A percentile compares a stretch with the other conserved stretches of the same genome.
phyloP scores from a whole-genome alignment of 2,329 filamentous ascomycete species.

The Phyllosticta capitalensis region DNA sequence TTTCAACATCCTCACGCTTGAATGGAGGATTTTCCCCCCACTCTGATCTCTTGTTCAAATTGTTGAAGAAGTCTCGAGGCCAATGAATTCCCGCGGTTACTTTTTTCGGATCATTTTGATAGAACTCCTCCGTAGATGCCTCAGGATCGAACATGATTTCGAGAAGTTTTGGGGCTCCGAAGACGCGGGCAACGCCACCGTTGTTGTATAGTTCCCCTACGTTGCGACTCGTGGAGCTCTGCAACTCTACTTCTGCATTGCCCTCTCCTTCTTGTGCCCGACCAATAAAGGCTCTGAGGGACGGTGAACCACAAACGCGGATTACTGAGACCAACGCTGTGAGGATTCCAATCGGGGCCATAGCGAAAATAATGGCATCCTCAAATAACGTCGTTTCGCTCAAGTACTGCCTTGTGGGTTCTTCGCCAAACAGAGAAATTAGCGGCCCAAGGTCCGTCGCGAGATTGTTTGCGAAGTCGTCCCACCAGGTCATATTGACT shows the following conservation, averaged over 20 bases:
- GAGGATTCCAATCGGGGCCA: conserved; percentile 30
- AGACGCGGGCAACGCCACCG: conserved; percentile 22
- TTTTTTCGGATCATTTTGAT: not conserved
- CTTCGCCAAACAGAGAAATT: conserved; percentile 17
- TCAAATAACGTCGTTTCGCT: conserved; percentile 15
- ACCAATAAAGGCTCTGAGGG: conserved; percentile 30
- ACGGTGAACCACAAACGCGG: conserved; percentile 18
- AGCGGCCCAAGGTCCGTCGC: conserved; percentile 8
- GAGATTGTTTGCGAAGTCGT: conserved; percentile 10
- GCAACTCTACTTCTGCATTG: conserved; percentile 27
- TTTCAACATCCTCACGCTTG: too few species aligned
- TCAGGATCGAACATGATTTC: conserved; percentile 19
- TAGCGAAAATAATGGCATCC: conserved; percentile 24
- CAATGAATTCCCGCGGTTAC: not conserved
- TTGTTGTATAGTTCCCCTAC: conserved; percentile 33
- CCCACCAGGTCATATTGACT: conserved; percentile 3
- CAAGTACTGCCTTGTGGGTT: conserved; percentile 21
- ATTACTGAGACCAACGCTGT: conserved; percentile 24
- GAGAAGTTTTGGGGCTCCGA: conserved; percentile 26
- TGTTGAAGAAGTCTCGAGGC: not conserved
- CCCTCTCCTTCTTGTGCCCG: conserved; percentile 26
- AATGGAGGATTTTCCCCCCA: not conserved
- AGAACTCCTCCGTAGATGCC: not conserved
- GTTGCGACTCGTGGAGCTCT: conserved; percentile 29
- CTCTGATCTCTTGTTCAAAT: too few species aligned